A percentile compares a stretch with the other conserved stretches of the same genome.
phyloP scores from a whole-genome alignment of 306 rosid species.

The Begonia fuchsioides region DNA sequence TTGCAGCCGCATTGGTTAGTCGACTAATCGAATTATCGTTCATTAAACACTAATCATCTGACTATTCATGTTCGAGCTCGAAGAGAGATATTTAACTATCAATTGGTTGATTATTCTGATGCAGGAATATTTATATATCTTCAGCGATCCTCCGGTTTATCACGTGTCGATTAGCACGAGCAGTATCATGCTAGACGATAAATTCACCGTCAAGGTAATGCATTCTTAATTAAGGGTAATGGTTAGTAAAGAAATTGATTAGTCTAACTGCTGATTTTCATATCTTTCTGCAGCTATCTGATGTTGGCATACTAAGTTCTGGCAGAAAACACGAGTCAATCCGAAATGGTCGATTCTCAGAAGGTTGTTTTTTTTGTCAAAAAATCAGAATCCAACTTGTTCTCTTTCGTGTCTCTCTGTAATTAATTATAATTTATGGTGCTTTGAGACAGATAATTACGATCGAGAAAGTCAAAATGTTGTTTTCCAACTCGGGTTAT shows the following conservation, averaged over 20 bases:
- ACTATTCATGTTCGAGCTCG: too few relatives aligned
- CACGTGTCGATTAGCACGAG: conserved; percentile 68
- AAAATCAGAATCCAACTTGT: conserved; percentile 2
- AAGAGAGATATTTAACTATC: too few relatives aligned
- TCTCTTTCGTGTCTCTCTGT: conserved; percentile 4
- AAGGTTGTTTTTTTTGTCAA: conserved; percentile 28
- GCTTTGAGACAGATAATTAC: conserved; percentile 28
- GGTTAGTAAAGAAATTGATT: not conserved
- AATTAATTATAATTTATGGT: not conserved
- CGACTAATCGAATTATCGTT: conserved; percentile 6
- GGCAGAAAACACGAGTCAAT: conserved; percentile 17
- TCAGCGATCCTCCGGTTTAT: conserved; percentile 62
- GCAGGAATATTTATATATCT: conserved; percentile 85
- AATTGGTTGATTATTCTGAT: not conserved
- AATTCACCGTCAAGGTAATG: conserved; percentile 66
- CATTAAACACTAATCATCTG: not conserved
- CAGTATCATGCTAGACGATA: conserved; percentile 75
- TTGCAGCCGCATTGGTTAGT: conserved; percentile 77
- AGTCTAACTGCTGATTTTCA: conserved; percentile 4
- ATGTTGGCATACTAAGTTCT: conserved; percentile 37
- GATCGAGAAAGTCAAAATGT: conserved; percentile 40
- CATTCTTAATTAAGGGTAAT: not conserved
- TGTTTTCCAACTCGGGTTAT: conserved; percentile 71
- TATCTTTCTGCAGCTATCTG: conserved; percentile 45
- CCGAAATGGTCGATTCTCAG: conserved; percentile 28